Evolutionary conservation across 371 early-diverging fungal genomes (phyloP).

Genomic region (Mortierella sp.): DNA sequence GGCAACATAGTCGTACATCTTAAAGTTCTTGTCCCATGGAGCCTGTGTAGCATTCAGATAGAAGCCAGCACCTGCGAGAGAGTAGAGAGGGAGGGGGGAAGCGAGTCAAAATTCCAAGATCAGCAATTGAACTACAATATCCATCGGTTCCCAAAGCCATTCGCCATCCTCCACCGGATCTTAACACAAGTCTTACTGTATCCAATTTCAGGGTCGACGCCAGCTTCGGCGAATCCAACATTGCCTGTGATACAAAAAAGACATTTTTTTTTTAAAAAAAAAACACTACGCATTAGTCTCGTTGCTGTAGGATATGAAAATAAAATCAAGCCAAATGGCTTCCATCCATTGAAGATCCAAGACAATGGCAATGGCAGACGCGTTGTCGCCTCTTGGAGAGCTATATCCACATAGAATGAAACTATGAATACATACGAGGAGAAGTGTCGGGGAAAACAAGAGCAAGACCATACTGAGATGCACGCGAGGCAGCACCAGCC

Average conservation of each 20-base stretch:
- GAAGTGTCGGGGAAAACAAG: constrained; percentile 90
- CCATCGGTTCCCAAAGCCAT: background rate
- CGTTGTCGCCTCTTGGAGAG: background rate
- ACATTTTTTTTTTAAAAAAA: too few species aligned
- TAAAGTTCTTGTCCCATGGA: constrained; percentile 79
- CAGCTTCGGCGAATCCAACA: constrained; percentile 24
- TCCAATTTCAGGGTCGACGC: constrained; percentile 19
- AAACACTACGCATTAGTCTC: background rate
- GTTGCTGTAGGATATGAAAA: background rate
- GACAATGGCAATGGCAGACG: background rate
- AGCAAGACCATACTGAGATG: constrained; percentile 75
- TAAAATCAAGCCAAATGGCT: background rate
- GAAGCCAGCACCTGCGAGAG: constrained; percentile 76
- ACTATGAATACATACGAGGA: constrained; percentile 67
- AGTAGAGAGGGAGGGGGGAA: background rate
- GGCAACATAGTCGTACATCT: constrained; percentile 88
- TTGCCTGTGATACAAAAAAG: constrained; percentile 19
- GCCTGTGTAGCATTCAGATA: constrained; percentile 83
- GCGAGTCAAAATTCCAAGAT: background rate
- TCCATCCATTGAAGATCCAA: constrained; percentile 1
- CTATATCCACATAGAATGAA: background rate
- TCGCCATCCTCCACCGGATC: background rate
- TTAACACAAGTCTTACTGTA: constrained; percentile 19
- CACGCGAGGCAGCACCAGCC: constrained; percentile 77
- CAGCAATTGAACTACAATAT: background rate